Conservation (phyloP, 352 stramenopile species). For the Phytophthora cryptogea region DNA sequence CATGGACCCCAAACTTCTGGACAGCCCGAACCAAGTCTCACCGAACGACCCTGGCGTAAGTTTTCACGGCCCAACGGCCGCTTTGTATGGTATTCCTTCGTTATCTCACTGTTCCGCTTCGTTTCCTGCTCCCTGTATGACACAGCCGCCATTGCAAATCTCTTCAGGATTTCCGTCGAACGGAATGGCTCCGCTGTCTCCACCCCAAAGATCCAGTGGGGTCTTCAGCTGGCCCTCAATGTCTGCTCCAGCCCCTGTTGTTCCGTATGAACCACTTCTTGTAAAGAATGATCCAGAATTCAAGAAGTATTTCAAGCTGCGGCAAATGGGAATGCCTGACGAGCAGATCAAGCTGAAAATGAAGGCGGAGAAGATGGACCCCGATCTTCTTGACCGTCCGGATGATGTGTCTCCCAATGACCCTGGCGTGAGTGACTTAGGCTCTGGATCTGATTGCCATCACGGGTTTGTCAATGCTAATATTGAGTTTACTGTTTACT, state of each 20-base stretch:
- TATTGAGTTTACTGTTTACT: slow-evolving; percentile 2
- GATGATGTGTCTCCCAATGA: slow-evolving; percentile 84
- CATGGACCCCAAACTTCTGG: slow-evolving; percentile 65
- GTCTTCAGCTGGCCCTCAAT: slow-evolving; percentile 38
- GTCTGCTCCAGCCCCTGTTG: slow-evolving; percentile 24
- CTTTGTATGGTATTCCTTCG: not conserved
- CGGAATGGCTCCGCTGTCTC: slow-evolving; percentile 24
- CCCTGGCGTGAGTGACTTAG: slow-evolving; percentile 54
- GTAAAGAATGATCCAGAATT: slow-evolving; percentile 77
- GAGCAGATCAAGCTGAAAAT: slow-evolving; percentile 89
- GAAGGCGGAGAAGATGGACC: slow-evolving; percentile 66
- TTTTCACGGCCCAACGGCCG: slow-evolving; percentile 1
- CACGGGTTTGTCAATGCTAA: not conserved
- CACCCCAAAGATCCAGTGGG: slow-evolving; percentile 13
- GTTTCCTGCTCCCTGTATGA: slow-evolving; percentile 3
- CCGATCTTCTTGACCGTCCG: slow-evolving; percentile 64
- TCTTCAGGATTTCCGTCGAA: slow-evolving; percentile 18
- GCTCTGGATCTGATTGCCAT: not conserved
- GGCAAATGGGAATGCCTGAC: slow-evolving; percentile 79
- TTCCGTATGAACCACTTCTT: slow-evolving; percentile 69
- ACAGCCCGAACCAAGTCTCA: slow-evolving; percentile 63
- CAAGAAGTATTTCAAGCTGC: slow-evolving; percentile 86
- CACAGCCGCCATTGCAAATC: slow-evolving; percentile 38
- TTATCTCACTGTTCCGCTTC: slow-evolving; percentile 4
- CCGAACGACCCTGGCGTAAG: slow-evolving; percentile 83